These are phyloP conservation scores for Wallemia hederae DNA, from an alignment of 1,284 basidiomycete species.

Conservation along the genomic window DNA sequence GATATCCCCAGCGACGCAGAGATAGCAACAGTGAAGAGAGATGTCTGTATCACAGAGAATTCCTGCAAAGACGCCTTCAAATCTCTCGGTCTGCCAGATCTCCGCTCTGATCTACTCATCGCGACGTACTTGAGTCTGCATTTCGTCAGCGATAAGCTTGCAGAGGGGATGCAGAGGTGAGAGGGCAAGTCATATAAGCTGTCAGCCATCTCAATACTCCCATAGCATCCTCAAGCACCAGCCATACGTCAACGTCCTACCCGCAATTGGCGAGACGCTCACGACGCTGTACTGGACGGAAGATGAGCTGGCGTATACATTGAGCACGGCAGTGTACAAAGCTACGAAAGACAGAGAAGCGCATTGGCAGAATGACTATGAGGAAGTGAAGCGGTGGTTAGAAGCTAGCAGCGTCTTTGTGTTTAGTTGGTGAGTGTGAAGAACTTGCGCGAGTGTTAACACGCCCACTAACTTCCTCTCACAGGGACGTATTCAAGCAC, in stretches of 20 bases:
- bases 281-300: background rate
- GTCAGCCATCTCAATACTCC: background rate
- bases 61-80: background rate
- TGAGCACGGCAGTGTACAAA: background rate
- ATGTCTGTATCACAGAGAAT: background rate
- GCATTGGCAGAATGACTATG: background rate
- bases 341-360: background rate
- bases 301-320: background rate
- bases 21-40: background rate
- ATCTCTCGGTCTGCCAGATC: background rate
- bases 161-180: background rate
- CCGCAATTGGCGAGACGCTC: background rate
- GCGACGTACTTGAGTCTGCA: background rate
- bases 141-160: background rate
- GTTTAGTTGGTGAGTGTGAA: background rate
- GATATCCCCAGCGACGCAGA: background rate
- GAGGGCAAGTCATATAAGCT: background rate
- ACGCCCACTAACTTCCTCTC: background rate
- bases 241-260: background rate
- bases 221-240: background rate
- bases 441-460: background rate
- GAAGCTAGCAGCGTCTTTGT: background rate
- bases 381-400: background rate
- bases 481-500: background rate
- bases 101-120: background rate